phyloP scores from a whole-genome alignment of 331 rosid species.

The Malus hybrid region DNA sequence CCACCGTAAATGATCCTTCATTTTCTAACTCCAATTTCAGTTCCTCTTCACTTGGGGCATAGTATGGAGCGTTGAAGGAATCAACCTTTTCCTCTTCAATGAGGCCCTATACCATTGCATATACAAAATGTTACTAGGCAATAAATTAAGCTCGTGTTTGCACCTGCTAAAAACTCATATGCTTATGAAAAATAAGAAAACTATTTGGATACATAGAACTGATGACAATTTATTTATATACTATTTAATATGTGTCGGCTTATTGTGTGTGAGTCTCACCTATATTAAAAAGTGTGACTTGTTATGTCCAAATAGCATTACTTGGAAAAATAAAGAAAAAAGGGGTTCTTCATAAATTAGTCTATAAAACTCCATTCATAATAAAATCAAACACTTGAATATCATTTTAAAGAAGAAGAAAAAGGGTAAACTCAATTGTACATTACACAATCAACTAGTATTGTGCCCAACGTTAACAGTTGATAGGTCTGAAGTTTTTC shows the following conservation, averaged over 20 bases:
- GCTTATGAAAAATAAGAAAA: not conserved
- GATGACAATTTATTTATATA: too few species aligned
- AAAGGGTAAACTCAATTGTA: not conserved
- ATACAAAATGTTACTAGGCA: not conserved
- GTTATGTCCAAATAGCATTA: not conserved
- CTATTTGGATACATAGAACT: not conserved
- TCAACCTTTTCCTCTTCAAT: slow-evolving; percentile 59
- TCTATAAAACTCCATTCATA: not conserved
- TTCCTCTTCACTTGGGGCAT: slow-evolving; percentile 58
- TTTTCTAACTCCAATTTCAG: slow-evolving; percentile 30
- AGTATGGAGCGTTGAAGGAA: slow-evolving; percentile 64
- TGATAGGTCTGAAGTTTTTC: not conserved
- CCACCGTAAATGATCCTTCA: slow-evolving; percentile 58
- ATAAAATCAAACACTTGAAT: not conserved
- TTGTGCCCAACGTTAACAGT: not conserved
- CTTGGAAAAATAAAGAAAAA: not conserved
- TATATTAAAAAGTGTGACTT: too few species aligned
- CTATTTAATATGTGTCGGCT: too few species aligned
- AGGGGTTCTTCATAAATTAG: too few species aligned
- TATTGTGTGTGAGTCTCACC: too few species aligned
- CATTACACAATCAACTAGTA: not conserved
- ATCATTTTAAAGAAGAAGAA: not conserved
- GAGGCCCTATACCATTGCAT: slow-evolving; percentile 27
- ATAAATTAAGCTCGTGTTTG: not conserved
- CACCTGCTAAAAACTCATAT: too few species aligned